Evolutionary conservation across 768 basidiomycete genomes (phyloP).

Genomic region (Lentinus tigrinus): DNA sequence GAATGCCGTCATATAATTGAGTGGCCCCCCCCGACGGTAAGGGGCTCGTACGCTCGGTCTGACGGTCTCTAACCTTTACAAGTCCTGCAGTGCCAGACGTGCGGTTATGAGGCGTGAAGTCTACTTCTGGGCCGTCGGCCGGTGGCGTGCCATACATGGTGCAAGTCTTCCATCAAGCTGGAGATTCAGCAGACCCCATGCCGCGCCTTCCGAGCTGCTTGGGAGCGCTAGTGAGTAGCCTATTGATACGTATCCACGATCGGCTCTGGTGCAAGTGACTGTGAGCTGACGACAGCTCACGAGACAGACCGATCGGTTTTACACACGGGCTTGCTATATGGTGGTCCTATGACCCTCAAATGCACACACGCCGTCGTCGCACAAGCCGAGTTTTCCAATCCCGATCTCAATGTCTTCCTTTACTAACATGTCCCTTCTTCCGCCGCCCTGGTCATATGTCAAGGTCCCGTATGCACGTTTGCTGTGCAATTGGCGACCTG

Average conservation of each 20-base stretch:
- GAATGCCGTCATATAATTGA: background rate
- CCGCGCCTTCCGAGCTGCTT: background rate
- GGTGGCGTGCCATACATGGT: background rate
- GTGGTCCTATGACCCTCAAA: background rate
- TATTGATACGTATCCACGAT: slow-evolving; percentile 10
- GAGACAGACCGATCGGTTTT: background rate
- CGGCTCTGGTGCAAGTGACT: background rate
- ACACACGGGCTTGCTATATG: background rate
- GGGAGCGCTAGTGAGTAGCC: background rate
- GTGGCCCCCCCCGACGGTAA: background rate
- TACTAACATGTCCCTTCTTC: background rate
- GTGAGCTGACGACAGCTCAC: background rate
- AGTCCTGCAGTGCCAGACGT: background rate
- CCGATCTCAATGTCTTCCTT: background rate
- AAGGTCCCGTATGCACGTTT: background rate
- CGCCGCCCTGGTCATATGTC: background rate
- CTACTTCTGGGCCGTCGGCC: background rate
- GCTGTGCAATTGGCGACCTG: background rate
- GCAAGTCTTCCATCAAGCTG: background rate
- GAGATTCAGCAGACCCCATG: background rate
- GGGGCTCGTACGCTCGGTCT: background rate
- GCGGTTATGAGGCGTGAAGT: background rate
- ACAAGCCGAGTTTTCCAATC: background rate
- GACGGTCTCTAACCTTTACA: background rate
- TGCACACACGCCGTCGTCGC: background rate